phyloP scores from a whole-genome alignment of 1,139 yeast species.

The Debaryomyces psychrophilus region DNA sequence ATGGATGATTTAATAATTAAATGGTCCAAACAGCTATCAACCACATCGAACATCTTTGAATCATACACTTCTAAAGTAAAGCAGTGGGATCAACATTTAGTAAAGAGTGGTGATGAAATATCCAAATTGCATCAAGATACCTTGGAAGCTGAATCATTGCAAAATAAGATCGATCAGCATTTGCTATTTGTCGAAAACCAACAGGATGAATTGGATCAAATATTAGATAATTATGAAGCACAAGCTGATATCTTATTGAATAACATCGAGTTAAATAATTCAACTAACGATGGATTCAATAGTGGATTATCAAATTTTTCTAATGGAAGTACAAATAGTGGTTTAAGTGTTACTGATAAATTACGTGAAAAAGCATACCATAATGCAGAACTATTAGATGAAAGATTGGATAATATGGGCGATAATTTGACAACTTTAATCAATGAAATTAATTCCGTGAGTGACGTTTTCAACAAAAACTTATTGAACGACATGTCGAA shows the following conservation, averaged over 20 bases:
- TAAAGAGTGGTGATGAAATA: slow-evolving; percentile 84
- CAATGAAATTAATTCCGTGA: slow-evolving; percentile 82
- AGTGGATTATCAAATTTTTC: slow-evolving; percentile 7
- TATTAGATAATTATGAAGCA: slow-evolving; percentile 81
- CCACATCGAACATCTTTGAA: slow-evolving; percentile 73
- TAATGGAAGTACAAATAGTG: slow-evolving; percentile 15
- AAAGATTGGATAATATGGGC: slow-evolving; percentile 76
- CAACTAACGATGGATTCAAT: slow-evolving; percentile 14
- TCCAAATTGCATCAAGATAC: slow-evolving; percentile 78
- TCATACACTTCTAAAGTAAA: slow-evolving; percentile 75
- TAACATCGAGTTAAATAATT: slow-evolving; percentile 38
- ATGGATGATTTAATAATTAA: slow-evolving; percentile 89
- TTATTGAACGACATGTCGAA: slow-evolving; percentile 30
- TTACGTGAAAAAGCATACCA: slow-evolving; percentile 89
- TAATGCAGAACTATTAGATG: slow-evolving; percentile 84
- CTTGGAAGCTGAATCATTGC: slow-evolving; percentile 81
- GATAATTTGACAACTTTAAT: slow-evolving; percentile 75
- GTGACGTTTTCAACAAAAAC: slow-evolving; percentile 75
- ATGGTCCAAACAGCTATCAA: slow-evolving; percentile 87
- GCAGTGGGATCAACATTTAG: slow-evolving; percentile 83
- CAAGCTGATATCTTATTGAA: slow-evolving; percentile 70
- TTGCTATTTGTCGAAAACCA: slow-evolving; percentile 85
- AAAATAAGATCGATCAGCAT: slow-evolving; percentile 83
- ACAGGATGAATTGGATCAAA: slow-evolving; percentile 84
- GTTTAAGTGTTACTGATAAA: slow-evolving; percentile 65